Evolutionary conservation across 2,329 filamentous ascomycete genomes (phyloP).

Genomic region (Ophiostoma ulmi): DNA sequence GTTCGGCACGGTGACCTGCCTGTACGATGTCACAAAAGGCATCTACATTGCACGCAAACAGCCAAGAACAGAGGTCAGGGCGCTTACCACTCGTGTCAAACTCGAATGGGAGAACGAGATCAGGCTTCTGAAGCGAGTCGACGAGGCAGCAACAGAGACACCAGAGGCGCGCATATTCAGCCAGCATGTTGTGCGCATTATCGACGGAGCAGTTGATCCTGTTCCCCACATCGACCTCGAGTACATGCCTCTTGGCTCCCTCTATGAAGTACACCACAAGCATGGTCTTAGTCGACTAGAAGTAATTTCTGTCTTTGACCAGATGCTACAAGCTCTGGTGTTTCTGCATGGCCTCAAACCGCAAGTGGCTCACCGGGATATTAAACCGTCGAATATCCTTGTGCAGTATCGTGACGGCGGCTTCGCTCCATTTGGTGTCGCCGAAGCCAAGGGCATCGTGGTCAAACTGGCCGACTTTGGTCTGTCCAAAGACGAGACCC

Average conservation of each 20-base stretch:
- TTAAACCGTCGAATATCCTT: not conserved
- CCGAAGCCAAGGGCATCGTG: not conserved
- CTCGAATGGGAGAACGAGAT: not conserved
- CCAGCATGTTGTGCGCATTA: not conserved
- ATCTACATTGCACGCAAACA: not conserved
- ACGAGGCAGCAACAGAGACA: not conserved
- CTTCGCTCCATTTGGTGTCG: not conserved
- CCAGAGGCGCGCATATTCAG: not conserved
- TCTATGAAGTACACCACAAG: not conserved
- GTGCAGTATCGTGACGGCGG: not conserved
- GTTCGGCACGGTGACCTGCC: not conserved
- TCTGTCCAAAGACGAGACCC: constrained; percentile 1
- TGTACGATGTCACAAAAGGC: not conserved
- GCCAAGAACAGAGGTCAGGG: not conserved
- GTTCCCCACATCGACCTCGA: not conserved
- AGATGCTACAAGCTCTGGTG: not conserved
- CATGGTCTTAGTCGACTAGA: not conserved
- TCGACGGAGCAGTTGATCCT: constrained; percentile 1
- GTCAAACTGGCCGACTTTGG: not conserved
- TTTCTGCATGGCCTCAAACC: not conserved
- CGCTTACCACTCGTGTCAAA: not conserved
- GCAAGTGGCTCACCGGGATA: not conserved
- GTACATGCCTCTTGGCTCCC: not conserved
- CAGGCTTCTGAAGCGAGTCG: constrained; percentile 2
- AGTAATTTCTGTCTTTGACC: not conserved